Base-by-base conservation (phyloP, 176 grass and related monocot genomes). In the Rhynchospora tenuis region DNA sequence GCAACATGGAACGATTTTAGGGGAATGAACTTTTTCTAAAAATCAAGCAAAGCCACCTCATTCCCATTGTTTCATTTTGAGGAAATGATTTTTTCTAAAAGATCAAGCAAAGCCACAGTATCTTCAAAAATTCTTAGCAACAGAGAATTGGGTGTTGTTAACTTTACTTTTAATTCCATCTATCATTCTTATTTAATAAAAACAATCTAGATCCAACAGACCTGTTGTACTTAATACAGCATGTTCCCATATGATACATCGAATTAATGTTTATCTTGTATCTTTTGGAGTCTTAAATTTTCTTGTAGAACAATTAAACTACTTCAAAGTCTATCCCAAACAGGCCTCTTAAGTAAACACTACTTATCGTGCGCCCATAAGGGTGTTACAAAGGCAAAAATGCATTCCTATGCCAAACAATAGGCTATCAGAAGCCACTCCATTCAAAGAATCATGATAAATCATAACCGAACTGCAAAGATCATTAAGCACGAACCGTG, bases 401-500 rank as follows among this genome's bases (percentile, higher is more conserved):
- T 54, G 23, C 31, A 43, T 44, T 75, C 66, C 23, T 16, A 89
- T 61, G 46, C 46, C 7, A 19, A 82, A n/a, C 15, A 89, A 72
- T 87, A 83, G 85, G 3, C 52, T 71, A 88, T 69, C 42, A 83
- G 58, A 87, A 73, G 9, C n/a, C 7, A 23, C n/a, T 22, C 19
- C 13, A 14, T 50, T 73, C n/a, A 73, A 73, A 48, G 45, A 73
- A 44, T 44, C 33, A n/a, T 73, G 23, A 22, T 44, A 20, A 73
- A 44, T 44, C 33, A n/a, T 73, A 60, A 22, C 70, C 45, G 27
- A 54, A 75, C 23, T 22, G 23, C 46, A 23, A 50, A 75, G 55
- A 76, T 13, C 9, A 29, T 26, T 27, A 54, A 76, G 79, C 20
- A 52, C 2, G 4, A 79, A 99, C 96, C 96, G 88, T 84, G 85